Evolutionary conservation across 1,284 basidiomycete genomes (phyloP).

Genomic region (Ceratobasidium sp.): DNA sequence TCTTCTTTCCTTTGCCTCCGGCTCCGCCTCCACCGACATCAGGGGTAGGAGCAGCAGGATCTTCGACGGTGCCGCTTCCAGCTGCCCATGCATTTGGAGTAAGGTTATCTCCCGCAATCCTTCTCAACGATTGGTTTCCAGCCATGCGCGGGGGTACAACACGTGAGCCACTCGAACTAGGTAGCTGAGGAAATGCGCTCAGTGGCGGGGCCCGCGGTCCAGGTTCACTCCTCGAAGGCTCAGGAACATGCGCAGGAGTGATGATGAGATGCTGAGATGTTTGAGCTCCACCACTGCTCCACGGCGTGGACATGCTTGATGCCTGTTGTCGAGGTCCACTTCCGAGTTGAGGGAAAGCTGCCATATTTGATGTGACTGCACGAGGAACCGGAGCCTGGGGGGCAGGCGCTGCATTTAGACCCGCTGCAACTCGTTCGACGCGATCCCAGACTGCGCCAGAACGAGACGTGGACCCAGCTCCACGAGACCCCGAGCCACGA

Average conservation of each 20-base stretch:
- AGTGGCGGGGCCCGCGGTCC: not conserved
- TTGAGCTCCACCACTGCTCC: constrained; percentile 19
- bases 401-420: not conserved
- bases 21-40: not conserved
- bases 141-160: constrained; percentile 7
- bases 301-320: not conserved
- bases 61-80: not conserved
- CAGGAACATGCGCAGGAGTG: constrained; percentile 13
- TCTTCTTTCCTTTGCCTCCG: constrained; percentile 40
- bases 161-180: constrained; percentile 7
- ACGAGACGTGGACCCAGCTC: constrained; percentile 58
- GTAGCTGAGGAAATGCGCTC: constrained; percentile 22
- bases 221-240: not conserved
- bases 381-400: not conserved
- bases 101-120: constrained; percentile 8
- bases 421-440: constrained; percentile 81
- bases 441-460: constrained; percentile 81
- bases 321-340: not conserved
- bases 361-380: not conserved
- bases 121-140: constrained; percentile 26
- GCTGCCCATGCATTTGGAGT: constrained; percentile 9
- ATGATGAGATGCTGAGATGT: constrained; percentile 6
- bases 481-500: not conserved
- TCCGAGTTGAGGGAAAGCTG: constrained; percentile 30
- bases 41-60: not conserved